These are phyloP conservation scores for Penicillium hesseltinei DNA, from an alignment of 2,329 filamentous ascomycete species.

Conservation along the genomic window DNA sequence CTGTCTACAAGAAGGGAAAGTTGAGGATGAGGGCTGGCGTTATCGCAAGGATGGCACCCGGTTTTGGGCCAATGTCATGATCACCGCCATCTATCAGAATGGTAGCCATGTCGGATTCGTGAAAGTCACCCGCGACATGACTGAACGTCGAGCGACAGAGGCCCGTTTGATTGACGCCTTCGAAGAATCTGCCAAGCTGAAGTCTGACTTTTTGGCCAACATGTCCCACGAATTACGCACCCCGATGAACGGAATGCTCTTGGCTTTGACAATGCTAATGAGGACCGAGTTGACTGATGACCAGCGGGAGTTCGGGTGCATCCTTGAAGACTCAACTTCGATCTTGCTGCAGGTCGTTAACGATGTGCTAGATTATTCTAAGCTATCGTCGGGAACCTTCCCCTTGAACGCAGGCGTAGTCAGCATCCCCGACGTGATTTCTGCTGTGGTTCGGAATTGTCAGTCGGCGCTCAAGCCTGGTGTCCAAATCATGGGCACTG, in stretches of 20 bases:
- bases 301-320: conserved; percentile 56
- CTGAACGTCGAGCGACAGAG: conserved; percentile 56
- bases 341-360: conserved; percentile 62
- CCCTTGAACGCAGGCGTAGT: conserved; percentile 56
- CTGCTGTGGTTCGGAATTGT: conserved; percentile 52
- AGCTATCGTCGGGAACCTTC: conserved; percentile 60
- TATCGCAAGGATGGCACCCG: conserved; percentile 57
- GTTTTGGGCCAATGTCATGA: conserved; percentile 62
- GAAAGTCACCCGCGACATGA: conserved; percentile 59
- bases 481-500: conserved; percentile 47
- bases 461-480: conserved; percentile 48
- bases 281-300: conserved; percentile 54
- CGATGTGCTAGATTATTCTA: conserved; percentile 66
- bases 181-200: conserved; percentile 62
- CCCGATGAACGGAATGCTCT: conserved; percentile 63
- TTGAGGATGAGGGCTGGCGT: conserved; percentile 61
- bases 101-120: conserved; percentile 57
- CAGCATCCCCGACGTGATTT: conserved; percentile 46
- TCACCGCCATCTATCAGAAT: conserved; percentile 56
- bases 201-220: conserved; percentile 61
- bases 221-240: conserved; percentile 66
- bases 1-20: conserved; percentile 55
- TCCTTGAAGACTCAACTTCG: conserved; percentile 60
- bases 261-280: conserved; percentile 57
- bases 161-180: conserved; percentile 56